Percentiles rank a stretch among this genome's conserved stretches.
Evolutionary conservation across 192 early-diverging fungal genomes (phyloP).

Genomic region (Gonapodya sp.): DNA sequence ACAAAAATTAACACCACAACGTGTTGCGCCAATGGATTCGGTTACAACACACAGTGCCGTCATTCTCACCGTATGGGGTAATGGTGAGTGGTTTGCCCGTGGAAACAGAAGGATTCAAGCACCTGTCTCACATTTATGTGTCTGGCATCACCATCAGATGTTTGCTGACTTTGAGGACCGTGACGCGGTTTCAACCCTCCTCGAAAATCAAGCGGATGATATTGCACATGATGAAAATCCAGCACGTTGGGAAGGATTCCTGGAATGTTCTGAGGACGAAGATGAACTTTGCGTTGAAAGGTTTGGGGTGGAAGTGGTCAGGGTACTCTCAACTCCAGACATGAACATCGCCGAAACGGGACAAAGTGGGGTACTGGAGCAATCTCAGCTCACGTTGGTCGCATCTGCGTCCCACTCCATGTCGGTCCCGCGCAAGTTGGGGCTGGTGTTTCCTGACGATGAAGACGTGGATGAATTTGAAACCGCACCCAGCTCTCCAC

Average conservation of each 20-base stretch:
- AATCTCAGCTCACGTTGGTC: background rate
- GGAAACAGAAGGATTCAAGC: too few relatives aligned
- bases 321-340: background rate
- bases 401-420: background rate
- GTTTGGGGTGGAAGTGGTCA: background rate
- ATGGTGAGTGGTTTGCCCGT: background rate
- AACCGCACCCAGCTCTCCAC: background rate
- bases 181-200: background rate
- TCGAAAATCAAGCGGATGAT: background rate
- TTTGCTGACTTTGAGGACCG: background rate
- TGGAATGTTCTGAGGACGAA: background rate
- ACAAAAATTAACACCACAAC: too few relatives aligned
- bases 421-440: background rate
- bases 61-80: background rate
- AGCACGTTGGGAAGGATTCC: background rate
- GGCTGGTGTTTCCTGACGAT: background rate
- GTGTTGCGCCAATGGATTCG: too few relatives aligned
- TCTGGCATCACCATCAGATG: background rate
- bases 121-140: background rate
- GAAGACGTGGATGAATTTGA: background rate
- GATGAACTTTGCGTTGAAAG: background rate
- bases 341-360: background rate
- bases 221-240: background rate
- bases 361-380: background rate
- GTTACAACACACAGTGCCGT: background rate